Evolutionary conservation across 495 filamentous ascomycete species (phyloP).

Genomic region (Aspergillus funiculosus): DNA sequence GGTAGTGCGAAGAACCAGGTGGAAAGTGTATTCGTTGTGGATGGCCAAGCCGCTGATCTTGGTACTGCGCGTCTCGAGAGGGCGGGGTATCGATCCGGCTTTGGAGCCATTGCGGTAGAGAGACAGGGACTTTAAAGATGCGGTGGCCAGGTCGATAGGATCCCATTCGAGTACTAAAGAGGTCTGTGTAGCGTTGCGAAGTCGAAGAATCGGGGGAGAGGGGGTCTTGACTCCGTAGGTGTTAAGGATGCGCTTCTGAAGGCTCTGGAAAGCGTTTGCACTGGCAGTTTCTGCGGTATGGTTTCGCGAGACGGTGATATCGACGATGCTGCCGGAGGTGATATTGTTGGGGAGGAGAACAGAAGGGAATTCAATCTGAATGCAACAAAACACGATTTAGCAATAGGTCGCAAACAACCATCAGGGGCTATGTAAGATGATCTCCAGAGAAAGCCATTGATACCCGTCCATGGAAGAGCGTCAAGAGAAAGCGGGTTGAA

Average conservation of each 20-base stretch:
- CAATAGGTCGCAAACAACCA: not conserved
- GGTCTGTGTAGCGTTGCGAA: constrained; percentile 94
- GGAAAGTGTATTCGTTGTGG: constrained; percentile 92
- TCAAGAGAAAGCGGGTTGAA: not conserved
- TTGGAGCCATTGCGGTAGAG: constrained; percentile 95
- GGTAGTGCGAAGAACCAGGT: constrained; percentile 80
- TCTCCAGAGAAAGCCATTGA: constrained; percentile 1
- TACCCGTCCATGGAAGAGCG: not conserved
- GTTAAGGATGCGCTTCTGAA: constrained; percentile 80
- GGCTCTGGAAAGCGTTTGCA: constrained; percentile 64
- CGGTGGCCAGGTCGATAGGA: constrained; percentile 85
- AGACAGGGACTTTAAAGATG: constrained; percentile 78
- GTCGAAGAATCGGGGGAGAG: constrained; percentile 72
- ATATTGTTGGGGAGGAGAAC: constrained; percentile 95
- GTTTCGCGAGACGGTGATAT: constrained; percentile 94
- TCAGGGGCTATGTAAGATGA: not conserved
- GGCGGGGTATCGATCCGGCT: constrained; percentile 86
- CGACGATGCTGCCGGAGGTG: constrained; percentile 90
- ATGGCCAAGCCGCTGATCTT: constrained; percentile 97
- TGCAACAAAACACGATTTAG: constrained; percentile 7
- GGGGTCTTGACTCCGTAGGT: constrained; percentile 81
- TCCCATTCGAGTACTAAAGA: constrained; percentile 98
- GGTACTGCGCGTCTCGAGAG: constrained; percentile 77
- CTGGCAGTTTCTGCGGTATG: constrained; percentile 65
- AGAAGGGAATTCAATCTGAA: constrained; percentile 95